Percentiles rank a stretch among this genome's conserved stretches.
phyloP scores from a whole-genome alignment of 768 basidiomycete species.

The Daedalea quercina region DNA sequence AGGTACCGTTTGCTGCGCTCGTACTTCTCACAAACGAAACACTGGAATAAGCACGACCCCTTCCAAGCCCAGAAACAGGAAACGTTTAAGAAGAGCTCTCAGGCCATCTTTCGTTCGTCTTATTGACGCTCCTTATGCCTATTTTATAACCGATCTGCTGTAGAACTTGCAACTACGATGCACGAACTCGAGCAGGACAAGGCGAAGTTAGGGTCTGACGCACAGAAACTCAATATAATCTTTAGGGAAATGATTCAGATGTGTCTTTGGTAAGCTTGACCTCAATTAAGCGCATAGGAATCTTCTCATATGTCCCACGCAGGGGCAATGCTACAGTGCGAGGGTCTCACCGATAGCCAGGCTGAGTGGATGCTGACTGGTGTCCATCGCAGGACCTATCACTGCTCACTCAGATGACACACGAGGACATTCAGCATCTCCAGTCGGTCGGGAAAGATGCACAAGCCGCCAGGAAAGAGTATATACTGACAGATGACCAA shows the following conservation, averaged over 20 bases:
- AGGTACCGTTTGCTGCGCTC: constrained; percentile 84
- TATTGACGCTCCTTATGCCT: too few species aligned
- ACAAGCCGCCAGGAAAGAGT: constrained; percentile 66
- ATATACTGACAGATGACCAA: constrained; percentile 83
- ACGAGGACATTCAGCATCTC: constrained; percentile 74
- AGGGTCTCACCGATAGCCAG: constrained; percentile 6
- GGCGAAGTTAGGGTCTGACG: constrained; percentile 35
- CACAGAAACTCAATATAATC: constrained; percentile 50
- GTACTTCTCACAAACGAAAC: constrained; percentile 55
- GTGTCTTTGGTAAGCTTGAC: constrained; percentile 64
- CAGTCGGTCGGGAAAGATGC: constrained; percentile 82
- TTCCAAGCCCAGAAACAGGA: constrained; percentile 75
- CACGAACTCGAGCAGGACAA: constrained; percentile 54
- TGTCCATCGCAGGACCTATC: constrained; percentile 69
- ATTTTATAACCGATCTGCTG: neutral
- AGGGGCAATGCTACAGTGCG: constrained; percentile 93
- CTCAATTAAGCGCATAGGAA: neutral
- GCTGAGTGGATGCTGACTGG: neutral
- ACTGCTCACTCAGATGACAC: constrained; percentile 78
- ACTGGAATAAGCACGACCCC: constrained; percentile 79
- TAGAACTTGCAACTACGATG: constrained; percentile 73
- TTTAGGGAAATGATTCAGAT: constrained; percentile 88
- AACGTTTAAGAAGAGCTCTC: constrained; percentile 73
- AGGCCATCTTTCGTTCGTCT: constrained; percentile 63
- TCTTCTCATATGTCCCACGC: neutral